Evolutionary conservation across 192 early-diverging fungal genomes (phyloP), one percentile per base, ranked within the genome.

Genomic region (Haplosporangium gracile): DNA sequence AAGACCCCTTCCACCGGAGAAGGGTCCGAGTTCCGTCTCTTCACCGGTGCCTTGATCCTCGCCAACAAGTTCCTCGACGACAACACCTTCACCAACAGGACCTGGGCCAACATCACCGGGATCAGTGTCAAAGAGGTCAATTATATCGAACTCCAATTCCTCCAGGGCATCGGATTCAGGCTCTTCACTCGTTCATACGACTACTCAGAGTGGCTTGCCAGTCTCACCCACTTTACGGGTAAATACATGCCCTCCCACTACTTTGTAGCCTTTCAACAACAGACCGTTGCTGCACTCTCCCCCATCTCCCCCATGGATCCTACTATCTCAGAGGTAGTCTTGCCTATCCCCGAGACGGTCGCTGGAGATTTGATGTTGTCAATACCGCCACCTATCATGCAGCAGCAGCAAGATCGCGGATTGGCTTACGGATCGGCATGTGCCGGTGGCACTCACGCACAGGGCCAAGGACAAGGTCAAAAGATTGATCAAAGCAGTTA

Each of bases 81-180:
- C 89, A 96, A 97, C 89, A 97, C 96, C 26, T 98, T 95, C 79
- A 95, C 96, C n/a, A 97, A 96, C 86, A 92, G 93, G 87, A 97
- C 97, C 0, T 98, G 97, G 97, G 92, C 95, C 22, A 93, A 96
- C 80, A 94, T 98, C 20, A 95, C 94, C 29, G 91, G 93, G 40
- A 95, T 98, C 83, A 95, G 94, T 18, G 91, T 96, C 55, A 85
- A 91, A 68, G 96, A 98, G 78, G 88, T 98, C 39, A 94, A 95
- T 72, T 93, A 95, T 36, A 95, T 96, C 90, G 96, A 96, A 89
- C 90, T 96, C 57, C 96, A 97, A 83, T 96, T 97, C 87, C 80
- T 97, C 78, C 84, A 89, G 53, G 93, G 94, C 15, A 91, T 97
- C 69, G 89, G 94, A 72, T 96, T 94, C 76, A 88, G 93, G 39